Evolutionary conservation across 2,329 filamentous ascomycete species (phyloP).

Genomic region (Fusarium sp.): DNA sequence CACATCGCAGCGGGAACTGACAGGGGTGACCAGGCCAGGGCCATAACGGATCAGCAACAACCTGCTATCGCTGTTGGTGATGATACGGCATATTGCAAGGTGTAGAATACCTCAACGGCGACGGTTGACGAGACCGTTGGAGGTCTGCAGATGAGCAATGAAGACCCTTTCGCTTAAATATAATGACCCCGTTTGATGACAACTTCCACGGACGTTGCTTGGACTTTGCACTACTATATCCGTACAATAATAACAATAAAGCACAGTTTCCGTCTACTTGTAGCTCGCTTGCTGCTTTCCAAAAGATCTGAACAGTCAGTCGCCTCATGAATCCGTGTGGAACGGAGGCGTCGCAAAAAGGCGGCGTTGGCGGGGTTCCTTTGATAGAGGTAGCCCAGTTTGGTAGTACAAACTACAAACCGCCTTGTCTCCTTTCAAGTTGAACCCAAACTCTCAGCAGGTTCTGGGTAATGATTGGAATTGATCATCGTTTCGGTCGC

Average conservation of each 20-base stretch:
- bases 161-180: slow-evolving; percentile 10
- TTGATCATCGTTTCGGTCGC: slow-evolving; percentile 29
- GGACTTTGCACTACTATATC: not conserved
- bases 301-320: slow-evolving; percentile 13
- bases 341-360: slow-evolving; percentile 34
- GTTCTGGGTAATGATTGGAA: slow-evolving; percentile 10
- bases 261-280: not conserved
- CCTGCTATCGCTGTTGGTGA: slow-evolving; percentile 24
- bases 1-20: slow-evolving; percentile 38
- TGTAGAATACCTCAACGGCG: slow-evolving; percentile 6
- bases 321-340: slow-evolving; percentile 24
- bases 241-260: not conserved
- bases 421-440: slow-evolving; percentile 3
- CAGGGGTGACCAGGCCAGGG: slow-evolving; percentile 7
- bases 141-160: slow-evolving; percentile 5
- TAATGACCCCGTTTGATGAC: slow-evolving; percentile 5
- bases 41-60: slow-evolving; percentile 30
- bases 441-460: not conserved
- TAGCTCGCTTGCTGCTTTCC: slow-evolving; percentile 5
- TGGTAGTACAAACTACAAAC: slow-evolving; percentile 15
- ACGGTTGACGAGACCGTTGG: slow-evolving; percentile 3
- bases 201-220: not conserved
- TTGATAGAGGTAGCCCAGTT: slow-evolving; percentile 12
- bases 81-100: slow-evolving; percentile 9
- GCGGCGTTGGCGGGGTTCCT: slow-evolving; percentile 25